Evolutionary conservation across 495 filamentous ascomycete species (phyloP).

Genomic region (Hypoxylon fragiforme): DNA sequence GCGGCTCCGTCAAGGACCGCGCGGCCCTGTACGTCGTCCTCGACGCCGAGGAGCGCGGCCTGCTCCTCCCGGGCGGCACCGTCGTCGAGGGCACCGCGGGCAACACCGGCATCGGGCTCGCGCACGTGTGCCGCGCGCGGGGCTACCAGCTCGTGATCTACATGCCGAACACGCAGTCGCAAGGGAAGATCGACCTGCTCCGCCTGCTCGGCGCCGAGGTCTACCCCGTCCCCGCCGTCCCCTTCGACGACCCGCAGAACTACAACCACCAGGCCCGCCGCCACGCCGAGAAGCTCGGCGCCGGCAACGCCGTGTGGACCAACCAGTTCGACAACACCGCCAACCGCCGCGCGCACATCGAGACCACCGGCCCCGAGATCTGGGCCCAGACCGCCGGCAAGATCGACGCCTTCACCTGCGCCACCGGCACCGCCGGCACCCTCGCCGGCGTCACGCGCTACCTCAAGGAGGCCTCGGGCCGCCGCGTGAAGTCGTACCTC

Average conservation of each 20-base stretch:
- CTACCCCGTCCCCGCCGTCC: slow-evolving; percentile 93
- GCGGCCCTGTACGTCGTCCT: slow-evolving; percentile 92
- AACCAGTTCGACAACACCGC: slow-evolving; percentile 98
- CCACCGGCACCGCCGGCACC: slow-evolving; percentile 91
- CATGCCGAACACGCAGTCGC: slow-evolving; percentile 98
- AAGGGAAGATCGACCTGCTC: slow-evolving; percentile 94
- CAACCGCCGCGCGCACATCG: slow-evolving; percentile 91
- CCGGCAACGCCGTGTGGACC: slow-evolving; percentile 97
- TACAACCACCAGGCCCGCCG: slow-evolving; percentile 95
- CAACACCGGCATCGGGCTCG: slow-evolving; percentile 96
- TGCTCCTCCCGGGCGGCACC: slow-evolving; percentile 82
- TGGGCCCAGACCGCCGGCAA: slow-evolving; percentile 91
- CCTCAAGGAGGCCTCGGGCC: slow-evolving; percentile 79
- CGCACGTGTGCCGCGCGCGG: slow-evolving; percentile 91
- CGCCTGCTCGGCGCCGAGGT: slow-evolving; percentile 94
- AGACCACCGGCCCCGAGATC: slow-evolving; percentile 96
- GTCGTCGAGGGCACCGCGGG: slow-evolving; percentile 96
- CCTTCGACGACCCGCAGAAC: slow-evolving; percentile 95
- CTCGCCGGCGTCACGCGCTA: slow-evolving; percentile 88
- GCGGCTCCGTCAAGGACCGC: slow-evolving; percentile 94
- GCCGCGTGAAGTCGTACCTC: slow-evolving; percentile 83
- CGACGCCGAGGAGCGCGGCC: slow-evolving; percentile 86
- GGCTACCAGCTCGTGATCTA: slow-evolving; percentile 97
- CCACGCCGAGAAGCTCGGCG: slow-evolving; percentile 81
- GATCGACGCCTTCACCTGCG: slow-evolving; percentile 92